A percentile compares a stretch with the other conserved stretches of the same genome.
Evolutionary conservation across 2,329 filamentous ascomycete species (phyloP).

Genomic region (Amauroascus niger): DNA sequence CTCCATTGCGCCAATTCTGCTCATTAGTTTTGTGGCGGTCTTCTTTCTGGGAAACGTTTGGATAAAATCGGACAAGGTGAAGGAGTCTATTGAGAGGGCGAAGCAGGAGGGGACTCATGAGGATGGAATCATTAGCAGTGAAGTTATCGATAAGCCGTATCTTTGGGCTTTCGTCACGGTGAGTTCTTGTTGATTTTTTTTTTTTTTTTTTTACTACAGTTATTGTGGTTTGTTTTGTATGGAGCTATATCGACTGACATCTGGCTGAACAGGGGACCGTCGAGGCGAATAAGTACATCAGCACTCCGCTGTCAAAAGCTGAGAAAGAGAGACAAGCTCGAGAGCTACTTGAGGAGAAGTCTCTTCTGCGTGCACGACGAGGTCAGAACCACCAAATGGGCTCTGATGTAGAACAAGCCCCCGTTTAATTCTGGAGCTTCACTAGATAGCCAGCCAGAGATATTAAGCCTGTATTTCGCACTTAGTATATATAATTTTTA

Average conservation of each 20-base stretch:
- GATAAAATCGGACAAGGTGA: slow-evolving; percentile 32
- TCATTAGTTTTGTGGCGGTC: slow-evolving; percentile 38
- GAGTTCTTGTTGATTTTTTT: slow-evolving; percentile 3
- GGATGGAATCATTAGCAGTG: slow-evolving; percentile 19
- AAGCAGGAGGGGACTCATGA: slow-evolving; percentile 8
- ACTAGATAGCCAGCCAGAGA: background rate
- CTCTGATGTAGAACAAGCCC: slow-evolving; percentile 2
- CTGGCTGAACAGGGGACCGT: slow-evolving; percentile 19
- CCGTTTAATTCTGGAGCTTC: background rate
- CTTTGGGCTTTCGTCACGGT: slow-evolving; percentile 27
- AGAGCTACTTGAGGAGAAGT: slow-evolving; percentile 15
- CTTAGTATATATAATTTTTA: too few species aligned
- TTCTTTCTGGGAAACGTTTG: slow-evolving; percentile 44
- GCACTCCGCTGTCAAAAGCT: slow-evolving; percentile 18
- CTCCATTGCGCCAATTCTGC: slow-evolving; percentile 52
- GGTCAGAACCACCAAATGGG: background rate
- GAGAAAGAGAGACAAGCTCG: slow-evolving; percentile 18
- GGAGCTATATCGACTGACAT: too few species aligned
- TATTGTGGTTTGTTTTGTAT: too few species aligned
- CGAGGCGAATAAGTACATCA: slow-evolving; percentile 21
- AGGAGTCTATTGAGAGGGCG: slow-evolving; percentile 15
- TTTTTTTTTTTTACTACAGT: background rate
- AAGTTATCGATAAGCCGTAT: slow-evolving; percentile 27
- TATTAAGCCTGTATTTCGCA: too few species aligned
- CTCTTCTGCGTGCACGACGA: slow-evolving; percentile 4